phyloP scores from a whole-genome alignment of 2,329 filamentous ascomycete species.

The Ophiostoma sp. region DNA sequence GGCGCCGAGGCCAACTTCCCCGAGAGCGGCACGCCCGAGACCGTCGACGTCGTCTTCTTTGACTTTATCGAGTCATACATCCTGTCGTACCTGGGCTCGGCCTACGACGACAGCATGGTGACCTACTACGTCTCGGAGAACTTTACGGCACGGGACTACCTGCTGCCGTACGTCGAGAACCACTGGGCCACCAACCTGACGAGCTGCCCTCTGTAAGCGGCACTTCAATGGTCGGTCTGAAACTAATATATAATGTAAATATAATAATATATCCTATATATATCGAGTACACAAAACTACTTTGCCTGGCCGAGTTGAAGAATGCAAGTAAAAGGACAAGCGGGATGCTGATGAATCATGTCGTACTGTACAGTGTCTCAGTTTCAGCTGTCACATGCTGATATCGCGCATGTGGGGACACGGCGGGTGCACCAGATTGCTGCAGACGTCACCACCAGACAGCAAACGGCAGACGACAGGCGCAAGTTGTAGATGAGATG shows the following conservation, averaged over 20 bases:
- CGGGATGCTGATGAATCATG: not conserved
- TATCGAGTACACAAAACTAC: not conserved
- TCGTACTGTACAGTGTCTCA: not conserved
- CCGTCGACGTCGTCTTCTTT: slow-evolving; percentile 50
- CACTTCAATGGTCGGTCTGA: not conserved
- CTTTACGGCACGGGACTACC: slow-evolving; percentile 39
- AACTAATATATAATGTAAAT: not conserved
- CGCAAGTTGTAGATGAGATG: too few relatives aligned
- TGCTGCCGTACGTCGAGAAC: slow-evolving; percentile 38
- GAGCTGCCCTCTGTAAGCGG: slow-evolving; percentile 17
- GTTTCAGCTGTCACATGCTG: not conserved
- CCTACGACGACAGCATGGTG: slow-evolving; percentile 36
- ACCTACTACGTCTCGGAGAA: slow-evolving; percentile 39
- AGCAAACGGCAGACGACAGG: not conserved
- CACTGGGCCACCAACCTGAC: slow-evolving; percentile 34
- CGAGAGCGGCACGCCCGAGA: slow-evolving; percentile 38
- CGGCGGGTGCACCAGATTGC: not conserved
- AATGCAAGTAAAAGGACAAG: not conserved
- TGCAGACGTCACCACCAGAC: not conserved
- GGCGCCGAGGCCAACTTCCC: slow-evolving; percentile 47
- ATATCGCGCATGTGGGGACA: not conserved
- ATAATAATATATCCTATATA: not conserved
- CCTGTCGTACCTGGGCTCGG: slow-evolving; percentile 36
- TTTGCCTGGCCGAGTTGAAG: too few relatives aligned
- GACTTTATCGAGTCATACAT: slow-evolving; percentile 44